These are phyloP conservation scores for Coemansia sp. DNA, from an alignment of 192 early-diverging fungal genomes.

Conservation along the genomic window DNA sequence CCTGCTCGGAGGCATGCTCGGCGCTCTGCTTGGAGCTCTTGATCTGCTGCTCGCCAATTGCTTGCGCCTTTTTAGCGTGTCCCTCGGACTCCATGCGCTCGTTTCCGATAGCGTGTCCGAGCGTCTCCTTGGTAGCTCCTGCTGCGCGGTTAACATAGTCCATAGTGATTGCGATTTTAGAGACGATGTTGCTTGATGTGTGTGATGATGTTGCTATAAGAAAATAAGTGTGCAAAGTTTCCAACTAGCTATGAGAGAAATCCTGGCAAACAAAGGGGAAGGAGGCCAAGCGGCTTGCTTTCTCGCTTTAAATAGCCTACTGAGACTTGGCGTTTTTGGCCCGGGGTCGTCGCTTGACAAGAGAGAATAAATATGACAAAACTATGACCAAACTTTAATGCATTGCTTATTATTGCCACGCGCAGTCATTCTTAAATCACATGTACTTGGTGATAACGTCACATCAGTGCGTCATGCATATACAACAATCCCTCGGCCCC, in stretches of 20 bases:
- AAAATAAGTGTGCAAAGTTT: not conserved
- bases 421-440: not conserved
- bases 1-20: not conserved
- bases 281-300: too few relatives aligned
- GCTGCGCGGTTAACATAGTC: conserved; percentile 17
- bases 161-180: conserved; percentile 2
- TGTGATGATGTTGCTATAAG: not conserved
- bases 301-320: too few relatives aligned
- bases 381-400: not conserved
- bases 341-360: too few relatives aligned
- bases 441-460: too few relatives aligned
- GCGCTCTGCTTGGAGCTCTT: not conserved
- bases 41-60: conserved; percentile 2
- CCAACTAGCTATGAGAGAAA: too few relatives aligned
- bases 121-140: conserved; percentile 4
- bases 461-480: too few relatives aligned
- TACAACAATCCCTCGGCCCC: too few relatives aligned
- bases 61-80: conserved; percentile 1
- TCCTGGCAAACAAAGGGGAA: too few relatives aligned
- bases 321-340: not conserved
- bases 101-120: conserved; percentile 10
- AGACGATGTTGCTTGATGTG: not conserved
- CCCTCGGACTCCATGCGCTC: not conserved
- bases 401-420: not conserved
- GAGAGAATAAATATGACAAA: not conserved